Evolutionary conservation across 1,284 basidiomycete genomes (phyloP).

Genomic region (Gomphus sp.): DNA sequence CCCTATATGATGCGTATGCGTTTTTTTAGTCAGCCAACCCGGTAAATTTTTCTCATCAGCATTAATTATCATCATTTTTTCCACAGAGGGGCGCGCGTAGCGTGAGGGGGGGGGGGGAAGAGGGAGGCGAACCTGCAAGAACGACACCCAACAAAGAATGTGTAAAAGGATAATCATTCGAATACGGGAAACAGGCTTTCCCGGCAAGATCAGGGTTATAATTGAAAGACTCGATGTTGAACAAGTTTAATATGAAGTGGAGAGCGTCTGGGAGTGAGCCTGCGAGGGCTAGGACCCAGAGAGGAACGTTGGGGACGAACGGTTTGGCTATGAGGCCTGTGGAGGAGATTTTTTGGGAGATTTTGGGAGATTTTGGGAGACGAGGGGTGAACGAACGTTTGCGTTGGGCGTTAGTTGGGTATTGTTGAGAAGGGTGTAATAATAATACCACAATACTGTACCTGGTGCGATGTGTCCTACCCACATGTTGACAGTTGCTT

Average conservation of each 20-base stretch:
- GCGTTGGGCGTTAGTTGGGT: no score
- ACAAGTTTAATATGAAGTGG: slow-evolving; percentile 21
- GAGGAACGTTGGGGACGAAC: slow-evolving; percentile 17
- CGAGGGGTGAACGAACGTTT: no score
- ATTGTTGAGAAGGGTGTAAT: no score
- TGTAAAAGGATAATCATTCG: slow-evolving; percentile 23
- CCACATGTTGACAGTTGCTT: slow-evolving; percentile 19
- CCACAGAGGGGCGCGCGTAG: no score
- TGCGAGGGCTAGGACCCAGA: slow-evolving; percentile 20
- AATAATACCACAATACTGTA: no score
- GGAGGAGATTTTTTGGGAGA: no score
- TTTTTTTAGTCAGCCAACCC: no score
- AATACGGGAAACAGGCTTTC: slow-evolving; percentile 24
- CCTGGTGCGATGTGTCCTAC: slow-evolving; percentile 21
- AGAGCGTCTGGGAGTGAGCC: slow-evolving; percentile 20
- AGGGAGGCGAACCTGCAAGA: slow-evolving; percentile 16
- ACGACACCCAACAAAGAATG: slow-evolving; percentile 22
- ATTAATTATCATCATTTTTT: no score
- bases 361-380: no score
- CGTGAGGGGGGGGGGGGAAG: no score
- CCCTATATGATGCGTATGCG: no score
- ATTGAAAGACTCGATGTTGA: slow-evolving; percentile 23
- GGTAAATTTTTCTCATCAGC: no score
- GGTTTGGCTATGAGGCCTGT: slow-evolving; percentile 23
- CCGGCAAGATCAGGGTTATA: slow-evolving; percentile 17